Conservation (phyloP, 2,329 filamentous ascomycete species). For the Ascosphaera aggregata region DNA sequence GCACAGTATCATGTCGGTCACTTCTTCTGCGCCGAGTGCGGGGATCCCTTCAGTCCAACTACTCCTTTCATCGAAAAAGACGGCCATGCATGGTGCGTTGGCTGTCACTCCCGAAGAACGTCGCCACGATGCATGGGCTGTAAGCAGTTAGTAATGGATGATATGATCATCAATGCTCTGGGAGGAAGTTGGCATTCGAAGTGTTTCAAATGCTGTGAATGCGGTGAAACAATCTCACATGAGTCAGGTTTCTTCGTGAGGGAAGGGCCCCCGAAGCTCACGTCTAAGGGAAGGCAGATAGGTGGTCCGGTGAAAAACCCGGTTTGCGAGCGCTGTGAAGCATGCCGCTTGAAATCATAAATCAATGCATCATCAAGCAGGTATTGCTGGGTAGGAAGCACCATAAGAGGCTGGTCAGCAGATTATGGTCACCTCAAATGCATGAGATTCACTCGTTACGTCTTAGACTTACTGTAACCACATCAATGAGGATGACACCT, state of each 20-base stretch:
- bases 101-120: constrained; percentile 78
- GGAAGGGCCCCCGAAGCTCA: constrained; percentile 25
- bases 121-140: constrained; percentile 77
- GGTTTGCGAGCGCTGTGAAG: constrained; percentile 39
- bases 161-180: constrained; percentile 72
- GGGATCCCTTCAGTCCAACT: constrained; percentile 43
- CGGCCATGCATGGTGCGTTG: constrained; percentile 90
- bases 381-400: too few species aligned
- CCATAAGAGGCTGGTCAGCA: too few species aligned
- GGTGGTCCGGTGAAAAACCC: constrained; percentile 29
- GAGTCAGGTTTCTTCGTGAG: constrained; percentile 41
- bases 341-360: constrained; percentile 35
- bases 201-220: constrained; percentile 67
- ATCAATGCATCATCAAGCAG: constrained; percentile 1
- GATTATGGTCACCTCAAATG: too few species aligned
- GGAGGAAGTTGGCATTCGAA: constrained; percentile 82
- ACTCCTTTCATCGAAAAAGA: constrained; percentile 92
- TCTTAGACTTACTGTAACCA: too few species aligned
- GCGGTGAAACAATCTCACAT: constrained; percentile 31
- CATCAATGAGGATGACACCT: too few species aligned
- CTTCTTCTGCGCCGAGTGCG: constrained; percentile 98
- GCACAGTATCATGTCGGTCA: constrained; percentile 94
- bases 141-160: constrained; percentile 61
- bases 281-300: constrained; percentile 22
- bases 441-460: too few species aligned